phyloP scores from a whole-genome alignment of 1,284 basidiomycete genomes.

The Apiotrichum laibachii region DNA sequence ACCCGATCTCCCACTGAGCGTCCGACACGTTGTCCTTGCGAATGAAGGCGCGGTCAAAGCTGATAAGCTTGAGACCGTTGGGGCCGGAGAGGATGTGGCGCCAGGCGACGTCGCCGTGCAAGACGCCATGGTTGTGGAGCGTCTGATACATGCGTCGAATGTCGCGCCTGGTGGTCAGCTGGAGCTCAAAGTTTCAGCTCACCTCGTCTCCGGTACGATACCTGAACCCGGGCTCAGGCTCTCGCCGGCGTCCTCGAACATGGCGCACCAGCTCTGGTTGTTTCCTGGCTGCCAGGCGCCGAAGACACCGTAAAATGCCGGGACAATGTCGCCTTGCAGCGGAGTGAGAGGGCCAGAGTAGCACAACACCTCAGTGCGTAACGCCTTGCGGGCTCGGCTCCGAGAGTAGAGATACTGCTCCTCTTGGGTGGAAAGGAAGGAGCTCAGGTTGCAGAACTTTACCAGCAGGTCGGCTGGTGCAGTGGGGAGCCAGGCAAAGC shows the following conservation, averaged over 20 bases:
- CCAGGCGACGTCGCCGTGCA: constrained; percentile 15
- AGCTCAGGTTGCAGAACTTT: constrained; percentile 10
- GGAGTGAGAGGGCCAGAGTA: constrained; percentile 3
- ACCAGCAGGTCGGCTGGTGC: constrained; percentile 9
- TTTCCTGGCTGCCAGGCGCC: constrained; percentile 9
- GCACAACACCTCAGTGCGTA: constrained; percentile 1
- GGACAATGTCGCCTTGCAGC: constrained; percentile 14
- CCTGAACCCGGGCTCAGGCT: constrained; percentile 2
- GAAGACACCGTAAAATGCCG: constrained; percentile 10
- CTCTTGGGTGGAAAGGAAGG: neutral
- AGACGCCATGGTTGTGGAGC: constrained; percentile 11
- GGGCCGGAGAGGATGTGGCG: constrained; percentile 10
- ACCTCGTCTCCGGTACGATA: neutral
- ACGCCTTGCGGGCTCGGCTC: neutral
- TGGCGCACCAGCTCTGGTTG: constrained; percentile 10
- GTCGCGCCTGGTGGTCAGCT: neutral
- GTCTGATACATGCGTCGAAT: constrained; percentile 9
- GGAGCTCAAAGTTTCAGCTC: no score
- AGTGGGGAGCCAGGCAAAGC: constrained; percentile 3
- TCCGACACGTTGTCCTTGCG: neutral
- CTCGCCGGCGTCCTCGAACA: constrained; percentile 14
- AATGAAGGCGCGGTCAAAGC: constrained; percentile 7
- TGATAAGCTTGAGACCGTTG: constrained; percentile 5
- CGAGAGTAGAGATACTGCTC: neutral
- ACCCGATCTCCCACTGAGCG: neutral